Evolutionary conservation across 352 stramenopile genomes (phyloP).

Genomic region (Globisporangium spinosum): DNA sequence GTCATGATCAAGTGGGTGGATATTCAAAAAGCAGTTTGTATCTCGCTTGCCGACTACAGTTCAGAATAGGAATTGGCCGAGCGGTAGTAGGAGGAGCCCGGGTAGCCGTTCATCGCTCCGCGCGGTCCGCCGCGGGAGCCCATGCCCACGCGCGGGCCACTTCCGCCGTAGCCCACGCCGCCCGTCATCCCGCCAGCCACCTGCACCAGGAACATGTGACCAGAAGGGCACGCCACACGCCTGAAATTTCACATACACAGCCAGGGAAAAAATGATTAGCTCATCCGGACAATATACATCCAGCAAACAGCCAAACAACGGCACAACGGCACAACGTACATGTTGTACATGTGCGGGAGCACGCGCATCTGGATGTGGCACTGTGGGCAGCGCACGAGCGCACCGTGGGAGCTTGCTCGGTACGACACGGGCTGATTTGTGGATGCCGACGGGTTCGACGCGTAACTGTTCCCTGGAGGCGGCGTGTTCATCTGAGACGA

Average conservation of each 20-base stretch:
- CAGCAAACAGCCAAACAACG: neutral
- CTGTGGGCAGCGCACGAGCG: conserved; percentile 77
- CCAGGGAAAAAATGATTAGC: neutral
- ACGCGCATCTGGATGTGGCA: conserved; percentile 88
- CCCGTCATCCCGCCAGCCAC: conserved; percentile 43
- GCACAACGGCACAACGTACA: conserved; percentile 39
- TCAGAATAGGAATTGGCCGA: conserved; percentile 53
- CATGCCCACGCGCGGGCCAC: conserved; percentile 21
- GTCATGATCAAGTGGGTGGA: neutral
- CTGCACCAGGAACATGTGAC: conserved; percentile 86
- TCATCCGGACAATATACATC: neutral
- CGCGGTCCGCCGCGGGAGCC: conserved; percentile 24
- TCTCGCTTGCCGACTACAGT: conserved; percentile 21
- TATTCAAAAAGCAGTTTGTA: conserved; percentile 10
- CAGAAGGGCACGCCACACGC: conserved; percentile 76
- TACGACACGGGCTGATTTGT: conserved; percentile 49
- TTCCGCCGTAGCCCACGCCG: conserved; percentile 15
- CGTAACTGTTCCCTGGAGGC: neutral
- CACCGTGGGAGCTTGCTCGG: conserved; percentile 74
- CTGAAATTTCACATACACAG: conserved; percentile 20
- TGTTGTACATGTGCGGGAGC: conserved; percentile 88
- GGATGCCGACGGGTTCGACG: conserved; percentile 1
- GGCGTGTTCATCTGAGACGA: neutral
- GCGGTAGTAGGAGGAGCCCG: conserved; percentile 45
- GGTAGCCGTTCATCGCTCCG: conserved; percentile 45